Percentiles rank a stretch among this genome's conserved stretches.
phyloP scores from a whole-genome alignment of 495 filamentous ascomycete species.

The Hyaloscypha hepaticicola region DNA sequence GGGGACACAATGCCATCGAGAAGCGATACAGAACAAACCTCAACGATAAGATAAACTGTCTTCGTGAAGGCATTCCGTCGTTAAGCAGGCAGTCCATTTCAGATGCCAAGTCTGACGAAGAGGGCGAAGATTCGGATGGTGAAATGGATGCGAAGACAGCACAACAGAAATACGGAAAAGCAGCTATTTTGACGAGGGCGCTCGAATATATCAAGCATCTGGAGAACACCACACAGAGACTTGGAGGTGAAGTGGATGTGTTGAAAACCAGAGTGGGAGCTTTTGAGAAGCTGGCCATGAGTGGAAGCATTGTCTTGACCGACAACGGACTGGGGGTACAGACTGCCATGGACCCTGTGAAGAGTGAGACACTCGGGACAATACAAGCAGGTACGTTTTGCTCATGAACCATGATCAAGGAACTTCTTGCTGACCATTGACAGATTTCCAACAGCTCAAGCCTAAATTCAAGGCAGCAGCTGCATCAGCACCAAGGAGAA shows the following conservation, averaged over 20 bases:
- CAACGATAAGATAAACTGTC: slow-evolving; percentile 50
- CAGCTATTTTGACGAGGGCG: slow-evolving; percentile 22
- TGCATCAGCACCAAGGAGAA: not conserved
- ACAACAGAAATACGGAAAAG: slow-evolving; percentile 21
- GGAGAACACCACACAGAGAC: slow-evolving; percentile 7
- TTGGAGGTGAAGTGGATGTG: slow-evolving; percentile 12
- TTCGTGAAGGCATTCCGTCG: slow-evolving; percentile 43
- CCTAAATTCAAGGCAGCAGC: slow-evolving; percentile 5
- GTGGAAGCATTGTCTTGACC: slow-evolving; percentile 14
- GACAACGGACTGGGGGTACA: not conserved
- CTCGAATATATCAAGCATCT: slow-evolving; percentile 23
- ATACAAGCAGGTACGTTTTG: slow-evolving; percentile 16
- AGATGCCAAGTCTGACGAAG: slow-evolving; percentile 10
- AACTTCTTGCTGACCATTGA: not conserved
- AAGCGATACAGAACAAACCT: slow-evolving; percentile 54
- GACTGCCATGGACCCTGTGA: not conserved
- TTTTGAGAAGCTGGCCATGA: slow-evolving; percentile 24
- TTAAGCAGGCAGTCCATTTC: not conserved
- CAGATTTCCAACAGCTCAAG: slow-evolving; percentile 19
- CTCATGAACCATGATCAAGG: not conserved
- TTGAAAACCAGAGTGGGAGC: slow-evolving; percentile 17
- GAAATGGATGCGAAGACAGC: slow-evolving; percentile 4
- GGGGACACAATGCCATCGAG: slow-evolving; percentile 55
- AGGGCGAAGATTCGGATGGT: slow-evolving; percentile 2
- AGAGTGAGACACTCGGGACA: slow-evolving; percentile 13